Evolutionary conservation across 257 asterid species (phyloP).

Genomic region (Lantana camara): DNA sequence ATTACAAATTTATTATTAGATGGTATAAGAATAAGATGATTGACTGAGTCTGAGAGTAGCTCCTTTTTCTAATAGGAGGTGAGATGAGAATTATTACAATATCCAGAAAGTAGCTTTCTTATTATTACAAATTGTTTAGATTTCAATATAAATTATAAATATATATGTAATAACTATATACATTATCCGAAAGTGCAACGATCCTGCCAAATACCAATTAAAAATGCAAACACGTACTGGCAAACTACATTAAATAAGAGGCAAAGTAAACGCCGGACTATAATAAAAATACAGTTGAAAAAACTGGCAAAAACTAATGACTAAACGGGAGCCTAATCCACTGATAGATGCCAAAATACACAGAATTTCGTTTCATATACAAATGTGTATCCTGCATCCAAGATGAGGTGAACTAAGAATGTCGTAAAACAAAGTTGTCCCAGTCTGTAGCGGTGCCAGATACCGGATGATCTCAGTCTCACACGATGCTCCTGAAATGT

Average conservation of each 20-base stretch:
- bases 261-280: neutral
- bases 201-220: too few relatives aligned
- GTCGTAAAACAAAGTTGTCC: slow-evolving; percentile 25
- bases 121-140: too few relatives aligned
- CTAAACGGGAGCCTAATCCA: neutral
- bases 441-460: neutral
- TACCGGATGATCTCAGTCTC: slow-evolving; percentile 9
- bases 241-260: neutral
- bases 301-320: neutral
- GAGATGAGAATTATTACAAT: too few relatives aligned
- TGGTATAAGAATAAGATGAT: neutral
- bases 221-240: neutral
- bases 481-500: neutral
- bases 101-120: too few relatives aligned
- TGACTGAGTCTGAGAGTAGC: neutral
- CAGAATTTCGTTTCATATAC: slow-evolving; percentile 34
- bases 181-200: too few relatives aligned
- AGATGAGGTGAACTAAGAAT: neutral
- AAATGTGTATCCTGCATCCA: slow-evolving; percentile 26
- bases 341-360: slow-evolving; percentile 9
- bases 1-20: neutral
- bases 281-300: neutral
- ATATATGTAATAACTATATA: too few relatives aligned
- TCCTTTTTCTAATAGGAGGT: too few relatives aligned
- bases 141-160: too few relatives aligned